A percentile compares a stretch with the other conserved stretches of the same genome.
Conservation (phyloP, 2,329 filamentous ascomycete species). For the Raffaelea deltoideospora region DNA sequence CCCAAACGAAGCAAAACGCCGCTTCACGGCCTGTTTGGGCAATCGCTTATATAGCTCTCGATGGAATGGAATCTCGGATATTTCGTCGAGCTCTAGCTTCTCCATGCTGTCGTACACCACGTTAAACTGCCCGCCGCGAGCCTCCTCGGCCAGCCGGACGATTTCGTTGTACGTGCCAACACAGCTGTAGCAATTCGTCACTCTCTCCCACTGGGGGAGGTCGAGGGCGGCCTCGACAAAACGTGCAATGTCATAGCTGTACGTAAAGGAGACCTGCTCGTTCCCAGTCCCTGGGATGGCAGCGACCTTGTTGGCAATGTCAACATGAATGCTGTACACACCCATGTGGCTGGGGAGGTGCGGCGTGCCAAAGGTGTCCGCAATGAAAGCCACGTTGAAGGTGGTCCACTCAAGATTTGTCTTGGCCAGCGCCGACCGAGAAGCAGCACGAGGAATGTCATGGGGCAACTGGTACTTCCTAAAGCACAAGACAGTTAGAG, state of each 20-base stretch:
- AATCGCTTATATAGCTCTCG: neutral
- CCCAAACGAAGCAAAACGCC: no score
- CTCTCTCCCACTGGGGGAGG: neutral
- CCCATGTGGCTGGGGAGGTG: neutral
- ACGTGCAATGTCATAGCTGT: neutral
- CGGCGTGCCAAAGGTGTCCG: neutral
- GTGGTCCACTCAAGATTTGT: neutral
- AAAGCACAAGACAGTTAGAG: no score
- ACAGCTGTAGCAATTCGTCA: neutral
- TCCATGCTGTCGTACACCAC: neutral
- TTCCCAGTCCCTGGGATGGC: neutral
- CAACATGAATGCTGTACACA: neutral
- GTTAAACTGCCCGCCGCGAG: neutral
- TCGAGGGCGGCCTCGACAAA: neutral
- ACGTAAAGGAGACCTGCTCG: neutral
- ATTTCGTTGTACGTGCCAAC: neutral
- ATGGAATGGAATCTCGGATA: neutral
- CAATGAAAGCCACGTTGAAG: neutral
- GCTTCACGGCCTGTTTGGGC: neutral
- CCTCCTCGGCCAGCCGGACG: neutral
- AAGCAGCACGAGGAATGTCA: no score
- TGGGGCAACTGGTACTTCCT: no score
- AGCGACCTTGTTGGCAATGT: neutral
- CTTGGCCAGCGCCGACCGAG: no score
- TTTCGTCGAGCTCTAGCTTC: neutral